Conservation (phyloP, 208 protist genomes). For the Balamuthia mandrillaris region DNA sequence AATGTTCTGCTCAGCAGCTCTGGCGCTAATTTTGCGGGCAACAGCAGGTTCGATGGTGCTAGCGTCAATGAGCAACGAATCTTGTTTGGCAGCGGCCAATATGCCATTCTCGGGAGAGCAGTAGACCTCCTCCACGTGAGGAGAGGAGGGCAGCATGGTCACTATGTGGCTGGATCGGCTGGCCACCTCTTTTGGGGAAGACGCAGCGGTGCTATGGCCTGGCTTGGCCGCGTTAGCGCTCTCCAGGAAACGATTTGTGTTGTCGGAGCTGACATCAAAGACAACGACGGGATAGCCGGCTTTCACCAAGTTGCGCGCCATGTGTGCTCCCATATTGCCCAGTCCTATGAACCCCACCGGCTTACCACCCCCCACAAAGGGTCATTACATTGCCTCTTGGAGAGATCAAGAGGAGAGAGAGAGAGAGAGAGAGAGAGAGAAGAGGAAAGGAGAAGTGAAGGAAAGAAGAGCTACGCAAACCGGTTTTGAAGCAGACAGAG, state of each 20-base stretch:
- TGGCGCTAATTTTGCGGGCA: constrained; percentile 41
- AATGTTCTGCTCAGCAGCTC: constrained; percentile 18
- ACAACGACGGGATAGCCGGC: constrained; percentile 63
- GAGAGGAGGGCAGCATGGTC: constrained; percentile 77
- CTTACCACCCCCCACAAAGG: no score
- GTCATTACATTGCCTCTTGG: no score
- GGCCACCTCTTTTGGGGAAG: constrained; percentile 40
- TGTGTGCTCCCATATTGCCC: constrained; percentile 74
- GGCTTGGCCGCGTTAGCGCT: background rate
- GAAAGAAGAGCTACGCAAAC: no score
- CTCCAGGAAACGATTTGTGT: background rate
- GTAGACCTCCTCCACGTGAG: background rate
- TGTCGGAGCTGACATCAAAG: constrained; percentile 57
- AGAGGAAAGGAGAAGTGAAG: no score
- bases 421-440: no score
- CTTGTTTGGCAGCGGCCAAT: constrained; percentile 35
- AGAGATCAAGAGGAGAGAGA: no score
- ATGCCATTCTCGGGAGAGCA: constrained; percentile 44
- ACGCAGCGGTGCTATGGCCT: no score
- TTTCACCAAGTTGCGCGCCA: constrained; percentile 66
- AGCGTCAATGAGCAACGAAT: constrained; percentile 72
- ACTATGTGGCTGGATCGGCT: constrained; percentile 65
- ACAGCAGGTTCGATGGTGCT: constrained; percentile 74
- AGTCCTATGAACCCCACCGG: constrained; percentile 77
- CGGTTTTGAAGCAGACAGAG: no score